phyloP scores from a whole-genome alignment of 805 yeast species.

The Phaffomyces antillensis region DNA sequence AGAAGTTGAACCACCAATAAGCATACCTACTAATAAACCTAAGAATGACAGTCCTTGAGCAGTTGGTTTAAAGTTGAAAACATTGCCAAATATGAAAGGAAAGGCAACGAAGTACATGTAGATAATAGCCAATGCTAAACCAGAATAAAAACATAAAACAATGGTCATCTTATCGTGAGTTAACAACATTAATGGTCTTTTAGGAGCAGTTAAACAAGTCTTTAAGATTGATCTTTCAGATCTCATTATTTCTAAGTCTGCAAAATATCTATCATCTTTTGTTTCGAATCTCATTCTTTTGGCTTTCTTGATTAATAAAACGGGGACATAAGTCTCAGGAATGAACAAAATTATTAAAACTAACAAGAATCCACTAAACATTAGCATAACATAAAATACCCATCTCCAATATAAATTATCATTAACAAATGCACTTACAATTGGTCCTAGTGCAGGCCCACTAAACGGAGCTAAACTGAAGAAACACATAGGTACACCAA shows the following conservation, averaged over 20 bases:
- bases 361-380: constrained; percentile 54
- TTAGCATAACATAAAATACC: constrained; percentile 58
- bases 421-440: constrained; percentile 49
- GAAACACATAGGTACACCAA: constrained; percentile 64
- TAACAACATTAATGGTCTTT: constrained; percentile 45
- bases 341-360: constrained; percentile 36
- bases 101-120: constrained; percentile 62
- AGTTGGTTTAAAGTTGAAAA: constrained; percentile 44
- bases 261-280: constrained; percentile 41
- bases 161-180: constrained; percentile 48
- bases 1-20: constrained; percentile 38
- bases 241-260: constrained; percentile 32
- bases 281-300: constrained; percentile 42
- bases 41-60: constrained; percentile 60
- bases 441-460: constrained; percentile 69
- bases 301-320: constrained; percentile 46
- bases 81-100: constrained; percentile 50
- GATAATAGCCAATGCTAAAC: constrained; percentile 50
- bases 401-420: constrained; percentile 54
- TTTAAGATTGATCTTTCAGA: constrained; percentile 34
- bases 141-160: constrained; percentile 47
- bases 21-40: constrained; percentile 47
- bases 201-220: constrained; percentile 38
- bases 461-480: constrained; percentile 57
- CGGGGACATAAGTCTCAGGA: constrained; percentile 62